A percentile compares a stretch with the other conserved stretches of the same genome.
These are phyloP conservation scores for Naganishia randhawae DNA, from an alignment of 768 basidiomycete species.

Conservation along the genomic window DNA sequence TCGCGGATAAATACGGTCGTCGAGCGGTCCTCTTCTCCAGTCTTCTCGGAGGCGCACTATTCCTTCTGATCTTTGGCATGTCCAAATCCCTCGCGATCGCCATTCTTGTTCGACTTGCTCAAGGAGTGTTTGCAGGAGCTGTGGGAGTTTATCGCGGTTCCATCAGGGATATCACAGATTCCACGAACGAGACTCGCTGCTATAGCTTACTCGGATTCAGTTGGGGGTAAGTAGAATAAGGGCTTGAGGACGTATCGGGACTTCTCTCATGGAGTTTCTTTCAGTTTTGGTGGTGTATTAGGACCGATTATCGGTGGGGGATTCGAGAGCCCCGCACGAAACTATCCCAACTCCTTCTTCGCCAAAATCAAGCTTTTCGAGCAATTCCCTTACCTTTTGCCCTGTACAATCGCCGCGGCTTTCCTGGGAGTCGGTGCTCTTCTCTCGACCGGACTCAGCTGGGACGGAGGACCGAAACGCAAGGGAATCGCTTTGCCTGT, in stretches of 20 bases:
- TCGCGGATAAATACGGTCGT: slow-evolving; percentile 84
- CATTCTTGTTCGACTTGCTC: slow-evolving; percentile 76
- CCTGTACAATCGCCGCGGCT: slow-evolving; percentile 70
- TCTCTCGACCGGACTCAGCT: slow-evolving; percentile 80
- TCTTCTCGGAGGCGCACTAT: slow-evolving; percentile 73
- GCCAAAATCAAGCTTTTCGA: slow-evolving; percentile 63
- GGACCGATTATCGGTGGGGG: slow-evolving; percentile 61
- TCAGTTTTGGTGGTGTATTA: slow-evolving; percentile 3
- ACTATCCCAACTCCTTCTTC: slow-evolving; percentile 74
- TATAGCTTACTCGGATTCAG: slow-evolving; percentile 94
- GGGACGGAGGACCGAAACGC: slow-evolving; percentile 82
- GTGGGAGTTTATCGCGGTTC: slow-evolving; percentile 60
- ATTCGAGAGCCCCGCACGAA: slow-evolving; percentile 62
- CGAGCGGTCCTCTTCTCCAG: slow-evolving; percentile 79
- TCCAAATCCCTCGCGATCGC: slow-evolving; percentile 64
- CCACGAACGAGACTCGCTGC: slow-evolving; percentile 86
- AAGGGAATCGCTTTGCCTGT: slow-evolving; percentile 75
- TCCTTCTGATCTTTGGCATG: slow-evolving; percentile 29
- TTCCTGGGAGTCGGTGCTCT: slow-evolving; percentile 78
- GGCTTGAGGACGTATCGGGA: not conserved
- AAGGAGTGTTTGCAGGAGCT: slow-evolving; percentile 69
- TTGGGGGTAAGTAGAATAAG: slow-evolving; percentile 86
- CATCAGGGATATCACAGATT: slow-evolving; percentile 80
- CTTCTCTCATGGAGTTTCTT: slow-evolving; percentile 25
- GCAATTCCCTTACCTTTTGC: slow-evolving; percentile 83